phyloP scores from a whole-genome alignment of 805 yeast genomes.

The Saccharomycopsis sp. region DNA sequence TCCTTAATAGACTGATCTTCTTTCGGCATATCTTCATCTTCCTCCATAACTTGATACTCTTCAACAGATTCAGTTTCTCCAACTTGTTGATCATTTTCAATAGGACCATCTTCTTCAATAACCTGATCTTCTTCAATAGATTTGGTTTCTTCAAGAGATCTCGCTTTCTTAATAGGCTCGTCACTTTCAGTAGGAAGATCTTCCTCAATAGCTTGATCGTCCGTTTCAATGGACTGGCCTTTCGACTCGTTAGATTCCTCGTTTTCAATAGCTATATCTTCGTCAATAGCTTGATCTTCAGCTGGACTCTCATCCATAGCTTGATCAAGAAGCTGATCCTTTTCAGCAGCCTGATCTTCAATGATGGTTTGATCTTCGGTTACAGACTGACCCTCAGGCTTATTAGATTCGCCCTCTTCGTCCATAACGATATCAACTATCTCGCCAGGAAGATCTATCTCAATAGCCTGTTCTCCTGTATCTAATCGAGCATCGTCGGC shows the following conservation, averaged over 20 bases:
- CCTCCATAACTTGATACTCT: background rate
- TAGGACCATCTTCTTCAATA: conserved; percentile 2
- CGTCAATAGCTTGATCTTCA: background rate
- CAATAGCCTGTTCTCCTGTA: background rate
- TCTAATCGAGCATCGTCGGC: no score
- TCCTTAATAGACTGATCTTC: background rate
- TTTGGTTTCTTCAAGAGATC: background rate
- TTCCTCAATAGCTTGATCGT: background rate
- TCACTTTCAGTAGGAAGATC: background rate
- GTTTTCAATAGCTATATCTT: background rate
- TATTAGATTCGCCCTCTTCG: background rate
- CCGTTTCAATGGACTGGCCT: background rate
- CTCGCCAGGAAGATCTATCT: background rate
- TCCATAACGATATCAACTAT: background rate
- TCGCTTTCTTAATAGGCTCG: background rate
- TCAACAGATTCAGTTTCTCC: background rate
- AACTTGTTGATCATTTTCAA: background rate
- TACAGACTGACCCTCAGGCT: background rate
- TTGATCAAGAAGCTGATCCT: background rate
- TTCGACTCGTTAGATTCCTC: background rate
- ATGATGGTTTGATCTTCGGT: background rate
- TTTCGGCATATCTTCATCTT: background rate
- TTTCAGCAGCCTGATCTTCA: background rate
- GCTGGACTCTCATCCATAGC: background rate
- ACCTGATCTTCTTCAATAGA: background rate